Conservation (phyloP, 768 basidiomycete genomes). For the Roridomyces roridus region DNA sequence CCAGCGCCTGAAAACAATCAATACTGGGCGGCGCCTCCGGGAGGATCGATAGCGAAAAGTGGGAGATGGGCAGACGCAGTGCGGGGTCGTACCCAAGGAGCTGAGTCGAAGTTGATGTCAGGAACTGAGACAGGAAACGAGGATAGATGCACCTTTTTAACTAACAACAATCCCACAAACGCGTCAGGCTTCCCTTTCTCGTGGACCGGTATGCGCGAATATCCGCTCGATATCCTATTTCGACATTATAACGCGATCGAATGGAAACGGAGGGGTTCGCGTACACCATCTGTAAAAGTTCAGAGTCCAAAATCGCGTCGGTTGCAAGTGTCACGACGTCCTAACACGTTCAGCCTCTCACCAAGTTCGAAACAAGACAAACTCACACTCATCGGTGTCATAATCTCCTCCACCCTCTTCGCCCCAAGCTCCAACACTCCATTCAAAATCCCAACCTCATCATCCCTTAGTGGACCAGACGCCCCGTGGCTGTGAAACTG, state of each 20-base stretch:
- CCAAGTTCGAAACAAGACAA: no score
- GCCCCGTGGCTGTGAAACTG: constrained; percentile 80
- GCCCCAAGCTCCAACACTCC: constrained; percentile 79
- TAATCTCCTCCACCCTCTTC: constrained; percentile 78
- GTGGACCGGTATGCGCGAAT: constrained; percentile 76
- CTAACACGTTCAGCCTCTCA: no score
- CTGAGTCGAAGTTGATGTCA: constrained; percentile 75
- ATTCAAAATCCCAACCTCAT: constrained; percentile 82
- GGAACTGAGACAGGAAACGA: constrained; percentile 80
- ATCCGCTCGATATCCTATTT: constrained; percentile 43
- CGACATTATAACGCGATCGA: no score
- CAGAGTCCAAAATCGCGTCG: constrained; percentile 81
- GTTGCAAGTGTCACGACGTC: constrained; percentile 84
- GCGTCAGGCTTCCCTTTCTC: constrained; percentile 54
- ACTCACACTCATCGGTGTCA: constrained; percentile 80
- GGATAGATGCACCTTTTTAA: constrained; percentile 53
- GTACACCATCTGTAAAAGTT: constrained; percentile 77
- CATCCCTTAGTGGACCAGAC: constrained; percentile 81
- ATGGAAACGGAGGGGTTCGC: background rate
- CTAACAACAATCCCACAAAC: constrained; percentile 67
- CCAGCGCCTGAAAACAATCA: constrained; percentile 93
- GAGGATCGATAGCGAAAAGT: constrained; percentile 80
- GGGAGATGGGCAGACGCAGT: constrained; percentile 71
- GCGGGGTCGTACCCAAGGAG: constrained; percentile 89
- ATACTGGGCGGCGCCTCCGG: constrained; percentile 90